A percentile compares a stretch with the other conserved stretches of the same genome.
Conservation (phyloP, 768 basidiomycete genomes). For the Boletus subcaerulescens region DNA sequence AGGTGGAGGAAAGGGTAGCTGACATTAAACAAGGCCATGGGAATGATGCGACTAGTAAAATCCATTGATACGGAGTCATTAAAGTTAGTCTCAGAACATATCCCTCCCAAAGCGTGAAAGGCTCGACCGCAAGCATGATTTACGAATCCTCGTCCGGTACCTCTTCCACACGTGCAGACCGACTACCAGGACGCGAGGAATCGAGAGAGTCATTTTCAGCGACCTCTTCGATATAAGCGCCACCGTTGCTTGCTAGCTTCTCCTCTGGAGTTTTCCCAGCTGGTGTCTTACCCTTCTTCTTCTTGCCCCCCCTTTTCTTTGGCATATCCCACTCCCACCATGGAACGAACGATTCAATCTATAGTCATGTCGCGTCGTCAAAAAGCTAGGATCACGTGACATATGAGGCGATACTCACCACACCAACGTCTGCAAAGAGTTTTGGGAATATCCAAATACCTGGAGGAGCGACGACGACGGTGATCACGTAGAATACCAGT, state of each 20-base stretch:
- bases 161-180: conserved; percentile 44
- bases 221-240: conserved; percentile 39
- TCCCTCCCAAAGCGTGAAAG: not conserved
- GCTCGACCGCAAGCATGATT: not conserved
- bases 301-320: conserved; percentile 66
- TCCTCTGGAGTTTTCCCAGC: conserved; percentile 33
- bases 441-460: conserved; percentile 99
- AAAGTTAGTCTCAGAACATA: not conserved
- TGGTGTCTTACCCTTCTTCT: conserved; percentile 50
- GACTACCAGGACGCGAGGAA: conserved; percentile 33
- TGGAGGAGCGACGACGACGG: conserved; percentile 78
- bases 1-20: not conserved
- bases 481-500: conserved; percentile 90
- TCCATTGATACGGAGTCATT: not conserved
- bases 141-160: conserved; percentile 41
- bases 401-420: conserved; percentile 57
- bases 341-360: conserved; percentile 98
- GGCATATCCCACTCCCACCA: conserved; percentile 94
- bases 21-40: not conserved
- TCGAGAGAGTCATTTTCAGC: conserved; percentile 30
- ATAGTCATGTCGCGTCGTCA: not conserved
- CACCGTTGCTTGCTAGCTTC: conserved; percentile 40
- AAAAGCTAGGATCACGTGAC: not conserved
- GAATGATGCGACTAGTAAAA: conserved; percentile 40
- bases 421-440: conserved; percentile 96